phyloP scores from a whole-genome alignment of 1,284 basidiomycete species.

The Melampsora americana region DNA sequence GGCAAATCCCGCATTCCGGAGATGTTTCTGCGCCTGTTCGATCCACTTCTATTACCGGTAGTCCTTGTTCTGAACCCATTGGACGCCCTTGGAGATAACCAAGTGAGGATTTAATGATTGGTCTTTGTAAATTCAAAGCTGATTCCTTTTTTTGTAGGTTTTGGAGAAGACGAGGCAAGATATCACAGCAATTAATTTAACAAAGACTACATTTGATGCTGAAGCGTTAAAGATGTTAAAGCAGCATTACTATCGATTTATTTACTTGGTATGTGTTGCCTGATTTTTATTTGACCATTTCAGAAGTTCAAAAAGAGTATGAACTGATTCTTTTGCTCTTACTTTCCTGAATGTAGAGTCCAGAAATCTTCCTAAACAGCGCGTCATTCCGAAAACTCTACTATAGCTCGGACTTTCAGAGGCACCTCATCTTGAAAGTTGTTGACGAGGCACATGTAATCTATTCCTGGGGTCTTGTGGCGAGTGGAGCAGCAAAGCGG shows the following conservation, averaged over 20 bases:
- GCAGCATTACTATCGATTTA: background rate
- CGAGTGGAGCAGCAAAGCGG: slow-evolving; percentile 16
- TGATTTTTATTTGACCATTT: too few relatives aligned
- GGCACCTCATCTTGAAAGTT: background rate
- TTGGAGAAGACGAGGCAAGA: background rate
- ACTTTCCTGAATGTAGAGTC: background rate
- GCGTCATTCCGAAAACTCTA: slow-evolving; percentile 6
- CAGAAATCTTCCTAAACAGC: slow-evolving; percentile 10
- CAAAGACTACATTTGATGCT: background rate
- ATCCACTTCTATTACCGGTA: background rate
- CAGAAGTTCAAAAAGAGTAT: background rate
- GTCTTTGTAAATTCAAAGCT: background rate
- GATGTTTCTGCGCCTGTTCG: background rate
- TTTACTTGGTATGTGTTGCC: too few relatives aligned
- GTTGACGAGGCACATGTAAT: background rate
- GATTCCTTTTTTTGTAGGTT: background rate
- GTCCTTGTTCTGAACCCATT: slow-evolving; percentile 5
- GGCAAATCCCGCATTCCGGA: slow-evolving; percentile 2
- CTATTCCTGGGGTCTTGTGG: slow-evolving; percentile 26
- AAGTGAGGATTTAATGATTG: slow-evolving; percentile 1
- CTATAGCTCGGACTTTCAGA: slow-evolving; percentile 7
- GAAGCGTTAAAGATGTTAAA: background rate
- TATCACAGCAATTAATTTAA: background rate
- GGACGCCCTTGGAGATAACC: slow-evolving; percentile 3
- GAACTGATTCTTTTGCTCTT: background rate